These are phyloP conservation scores for Colletotrichum neosansevieriae DNA, from an alignment of 2,329 filamentous ascomycete species.

Conservation along the genomic window DNA sequence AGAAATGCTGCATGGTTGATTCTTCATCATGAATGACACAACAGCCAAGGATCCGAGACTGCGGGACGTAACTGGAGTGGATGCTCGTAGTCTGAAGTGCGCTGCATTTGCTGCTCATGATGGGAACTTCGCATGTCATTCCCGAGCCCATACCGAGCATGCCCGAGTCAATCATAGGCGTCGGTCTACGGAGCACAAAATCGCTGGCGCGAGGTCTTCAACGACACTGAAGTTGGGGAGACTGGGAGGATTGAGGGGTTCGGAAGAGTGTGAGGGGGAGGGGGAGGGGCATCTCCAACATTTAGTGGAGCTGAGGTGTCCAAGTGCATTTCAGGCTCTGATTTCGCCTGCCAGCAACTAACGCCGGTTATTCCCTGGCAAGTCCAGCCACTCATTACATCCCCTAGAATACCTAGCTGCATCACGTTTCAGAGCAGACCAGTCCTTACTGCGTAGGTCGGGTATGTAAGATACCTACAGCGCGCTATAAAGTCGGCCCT, in stretches of 20 bases:
- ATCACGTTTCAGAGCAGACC: not conserved
- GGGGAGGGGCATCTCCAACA: slow-evolving; percentile 23
- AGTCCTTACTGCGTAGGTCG: no score
- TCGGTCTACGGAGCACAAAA: slow-evolving; percentile 26
- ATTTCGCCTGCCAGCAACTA: slow-evolving; percentile 20
- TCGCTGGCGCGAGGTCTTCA: no score
- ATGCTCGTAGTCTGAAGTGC: not conserved
- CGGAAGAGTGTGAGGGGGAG: slow-evolving; percentile 27
- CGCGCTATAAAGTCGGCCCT: no score
- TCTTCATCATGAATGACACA: slow-evolving; percentile 16
- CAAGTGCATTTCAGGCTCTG: not conserved
- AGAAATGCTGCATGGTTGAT: not conserved
- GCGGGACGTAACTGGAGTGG: not conserved
- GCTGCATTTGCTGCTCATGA: not conserved
- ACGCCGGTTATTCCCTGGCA: slow-evolving; percentile 21
- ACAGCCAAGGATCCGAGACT: not conserved
- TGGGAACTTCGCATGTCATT: not conserved
- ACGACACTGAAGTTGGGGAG: slow-evolving; percentile 13
- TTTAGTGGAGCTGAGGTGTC: slow-evolving; percentile 9
- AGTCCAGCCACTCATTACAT: not conserved
- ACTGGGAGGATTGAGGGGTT: slow-evolving; percentile 22
- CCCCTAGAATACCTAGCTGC: not conserved
- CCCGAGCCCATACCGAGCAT: slow-evolving; percentile 13
- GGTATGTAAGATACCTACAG: no score
- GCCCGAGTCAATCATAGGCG: slow-evolving; percentile 26